A percentile compares a stretch with the other conserved stretches of the same genome.
Evolutionary conservation across 2,329 filamentous ascomycete species (phyloP).

Genomic region (Microsporum audouinii): DNA sequence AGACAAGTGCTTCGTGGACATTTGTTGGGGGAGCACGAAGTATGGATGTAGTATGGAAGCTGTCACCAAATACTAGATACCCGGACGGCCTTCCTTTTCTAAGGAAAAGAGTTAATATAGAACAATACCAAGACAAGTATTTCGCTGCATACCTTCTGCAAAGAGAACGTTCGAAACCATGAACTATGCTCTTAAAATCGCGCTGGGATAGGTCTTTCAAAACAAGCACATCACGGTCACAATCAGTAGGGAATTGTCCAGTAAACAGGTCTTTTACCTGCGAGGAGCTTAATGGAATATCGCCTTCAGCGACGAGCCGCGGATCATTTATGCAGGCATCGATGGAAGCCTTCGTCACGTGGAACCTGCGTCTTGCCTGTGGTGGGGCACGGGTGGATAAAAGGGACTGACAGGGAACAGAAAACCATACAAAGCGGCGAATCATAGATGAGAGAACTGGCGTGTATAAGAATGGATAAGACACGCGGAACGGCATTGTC

Average conservation of each 20-base stretch:
- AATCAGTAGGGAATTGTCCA: background rate
- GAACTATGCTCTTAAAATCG: background rate
- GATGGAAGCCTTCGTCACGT: background rate
- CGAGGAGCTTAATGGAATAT: background rate
- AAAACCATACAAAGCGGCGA: background rate
- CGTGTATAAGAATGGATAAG: background rate
- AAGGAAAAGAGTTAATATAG: background rate
- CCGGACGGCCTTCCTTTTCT: background rate
- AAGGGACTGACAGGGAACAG: background rate
- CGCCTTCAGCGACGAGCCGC: background rate
- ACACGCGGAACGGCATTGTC: background rate
- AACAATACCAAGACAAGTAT: background rate
- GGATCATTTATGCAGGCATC: background rate
- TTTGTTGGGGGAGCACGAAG: background rate
- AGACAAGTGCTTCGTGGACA: background rate
- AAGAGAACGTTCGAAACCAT: background rate
- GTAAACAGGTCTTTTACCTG: background rate
- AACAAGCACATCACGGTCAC: background rate
- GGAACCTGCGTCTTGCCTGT: background rate
- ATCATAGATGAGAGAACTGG: background rate
- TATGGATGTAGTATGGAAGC: background rate
- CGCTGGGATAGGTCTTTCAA: background rate
- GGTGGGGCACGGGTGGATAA: background rate
- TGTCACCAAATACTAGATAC: background rate
- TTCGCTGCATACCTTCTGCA: background rate